Percentiles rank a stretch among this genome's conserved stretches.
Conservation (phyloP, 2,329 filamentous ascomycete genomes). For the Juglanconis sp. region DNA sequence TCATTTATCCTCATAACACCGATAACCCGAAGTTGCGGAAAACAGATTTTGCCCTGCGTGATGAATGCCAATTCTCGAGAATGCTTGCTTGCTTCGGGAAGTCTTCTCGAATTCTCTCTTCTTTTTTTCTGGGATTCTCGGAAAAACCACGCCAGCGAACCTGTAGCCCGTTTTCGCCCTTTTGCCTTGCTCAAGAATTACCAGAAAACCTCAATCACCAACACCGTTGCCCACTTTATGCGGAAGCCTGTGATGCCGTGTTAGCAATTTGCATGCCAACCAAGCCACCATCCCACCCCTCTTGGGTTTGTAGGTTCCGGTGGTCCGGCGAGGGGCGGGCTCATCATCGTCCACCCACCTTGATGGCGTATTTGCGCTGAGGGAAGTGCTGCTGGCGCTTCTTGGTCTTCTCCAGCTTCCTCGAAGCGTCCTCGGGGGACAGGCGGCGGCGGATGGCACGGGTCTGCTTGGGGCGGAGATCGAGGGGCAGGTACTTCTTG, state of each 20-base stretch:
- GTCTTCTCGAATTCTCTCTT: constrained; percentile 3
- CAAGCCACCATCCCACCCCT: too few relatives aligned
- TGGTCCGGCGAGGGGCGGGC: neutral
- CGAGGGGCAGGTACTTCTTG: constrained; percentile 99
- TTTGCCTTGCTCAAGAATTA: constrained; percentile 18
- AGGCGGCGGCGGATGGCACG: constrained; percentile 95
- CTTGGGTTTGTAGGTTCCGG: neutral
- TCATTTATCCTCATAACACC: constrained; percentile 21
- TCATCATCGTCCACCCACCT: constrained; percentile 59
- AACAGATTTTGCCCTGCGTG: constrained; percentile 18
- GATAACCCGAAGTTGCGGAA: constrained; percentile 19
- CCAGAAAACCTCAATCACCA: constrained; percentile 16
- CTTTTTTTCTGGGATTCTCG: neutral
- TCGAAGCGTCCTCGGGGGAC: constrained; percentile 83
- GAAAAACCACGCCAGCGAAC: constrained; percentile 19
- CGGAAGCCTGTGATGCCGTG: constrained; percentile 12
- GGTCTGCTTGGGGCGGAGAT: constrained; percentile 97
- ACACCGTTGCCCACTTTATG: constrained; percentile 18
- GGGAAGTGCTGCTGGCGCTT: constrained; percentile 97
- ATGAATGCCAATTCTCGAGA: constrained; percentile 20
- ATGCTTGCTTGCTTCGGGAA: neutral
- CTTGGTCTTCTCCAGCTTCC: constrained; percentile 89
- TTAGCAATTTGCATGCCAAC: constrained; percentile 6
- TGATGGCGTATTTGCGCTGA: constrained; percentile 97
- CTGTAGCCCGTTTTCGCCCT: constrained; percentile 18